Conservation (phyloP, 2,329 filamentous ascomycete genomes). For the Cercospora nicotianae region DNA sequence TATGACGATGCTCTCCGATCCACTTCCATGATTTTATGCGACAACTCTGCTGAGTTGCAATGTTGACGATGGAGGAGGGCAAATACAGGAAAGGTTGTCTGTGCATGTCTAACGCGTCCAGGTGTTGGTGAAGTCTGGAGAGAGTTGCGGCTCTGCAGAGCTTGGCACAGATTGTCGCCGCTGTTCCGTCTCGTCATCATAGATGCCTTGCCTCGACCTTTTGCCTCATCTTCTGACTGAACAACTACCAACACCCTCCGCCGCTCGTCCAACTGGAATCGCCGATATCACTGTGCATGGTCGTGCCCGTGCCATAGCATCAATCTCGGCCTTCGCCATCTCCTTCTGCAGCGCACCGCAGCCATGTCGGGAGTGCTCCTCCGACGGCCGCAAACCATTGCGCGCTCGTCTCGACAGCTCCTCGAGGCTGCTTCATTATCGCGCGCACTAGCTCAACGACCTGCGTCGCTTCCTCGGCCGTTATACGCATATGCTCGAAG, state of each 20-base stretch:
- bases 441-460: conserved; percentile 39
- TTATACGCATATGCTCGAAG: conserved; percentile 47
- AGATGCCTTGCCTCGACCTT: conserved; percentile 1
- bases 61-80: neutral
- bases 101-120: neutral
- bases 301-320: neutral
- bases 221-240: neutral
- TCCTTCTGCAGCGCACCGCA: neutral
- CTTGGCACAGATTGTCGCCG: neutral
- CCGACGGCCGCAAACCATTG: conserved; percentile 38
- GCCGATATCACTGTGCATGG: neutral
- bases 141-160: neutral
- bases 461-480: conserved; percentile 45
- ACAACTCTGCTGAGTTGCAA: neutral
- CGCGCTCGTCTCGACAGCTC: conserved; percentile 38
- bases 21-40: neutral
- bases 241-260: neutral
- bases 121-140: neutral
- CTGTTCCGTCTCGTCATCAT: conserved; percentile 2
- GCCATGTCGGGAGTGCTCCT: conserved; percentile 38
- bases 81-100: neutral
- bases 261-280: neutral
- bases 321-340: neutral
- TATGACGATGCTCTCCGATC: neutral
- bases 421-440: conserved; percentile 38